Conservation (phyloP, 345 rosid species). For the Corchorus olitorius region DNA sequence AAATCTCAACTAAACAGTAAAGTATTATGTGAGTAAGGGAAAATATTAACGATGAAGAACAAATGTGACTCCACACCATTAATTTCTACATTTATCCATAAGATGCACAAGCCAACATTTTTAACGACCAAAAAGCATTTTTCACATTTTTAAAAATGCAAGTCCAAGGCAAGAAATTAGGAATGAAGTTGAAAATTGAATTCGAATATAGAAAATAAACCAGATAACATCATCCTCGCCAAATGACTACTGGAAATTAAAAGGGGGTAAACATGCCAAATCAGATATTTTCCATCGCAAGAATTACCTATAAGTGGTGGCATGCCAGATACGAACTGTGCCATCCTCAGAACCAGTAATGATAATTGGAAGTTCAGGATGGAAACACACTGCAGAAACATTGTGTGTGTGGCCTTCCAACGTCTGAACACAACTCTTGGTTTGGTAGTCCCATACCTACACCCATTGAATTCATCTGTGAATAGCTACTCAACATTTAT, state of each 20-base stretch:
- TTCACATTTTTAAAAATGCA: background rate
- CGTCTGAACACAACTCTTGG: conserved; percentile 82
- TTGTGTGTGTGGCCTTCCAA: conserved; percentile 86
- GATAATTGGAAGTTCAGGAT: conserved; percentile 82
- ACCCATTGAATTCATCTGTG: conserved; percentile 23
- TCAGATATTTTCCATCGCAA: conserved; percentile 9
- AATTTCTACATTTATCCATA: conserved; percentile 8
- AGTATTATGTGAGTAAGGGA: background rate
- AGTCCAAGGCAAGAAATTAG: background rate
- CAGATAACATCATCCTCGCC: background rate
- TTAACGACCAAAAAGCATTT: background rate
- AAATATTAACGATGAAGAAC: background rate
- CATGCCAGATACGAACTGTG: conserved; percentile 79
- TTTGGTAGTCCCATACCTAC: conserved; percentile 91
- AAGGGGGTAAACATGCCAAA: background rate
- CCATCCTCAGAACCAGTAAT: conserved; percentile 89
- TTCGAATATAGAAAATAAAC: background rate
- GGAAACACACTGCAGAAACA: conserved; percentile 82
- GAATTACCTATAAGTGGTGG: conserved; percentile 70
- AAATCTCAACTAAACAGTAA: background rate
- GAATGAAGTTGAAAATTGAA: background rate
- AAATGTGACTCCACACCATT: background rate
- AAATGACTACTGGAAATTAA: background rate
- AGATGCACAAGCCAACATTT: background rate
- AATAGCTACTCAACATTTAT: conserved; percentile 24